Base-by-base conservation (phyloP, 2,329 filamentous ascomycete species). In the Beauveria australis region DNA sequence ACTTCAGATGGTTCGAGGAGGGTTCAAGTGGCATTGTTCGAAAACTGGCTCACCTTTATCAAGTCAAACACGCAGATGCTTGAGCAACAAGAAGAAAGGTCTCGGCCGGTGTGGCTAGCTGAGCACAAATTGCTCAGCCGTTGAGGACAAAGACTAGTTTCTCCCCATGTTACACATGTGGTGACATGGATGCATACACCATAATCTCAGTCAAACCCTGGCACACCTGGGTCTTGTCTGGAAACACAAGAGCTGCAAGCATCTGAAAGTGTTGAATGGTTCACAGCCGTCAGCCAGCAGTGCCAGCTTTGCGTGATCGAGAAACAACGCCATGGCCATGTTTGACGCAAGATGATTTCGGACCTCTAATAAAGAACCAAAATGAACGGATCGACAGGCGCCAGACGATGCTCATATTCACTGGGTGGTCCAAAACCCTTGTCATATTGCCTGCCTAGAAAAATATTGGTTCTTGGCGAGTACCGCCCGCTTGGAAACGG, bases 251-350 rank as follows among this genome's bases (percentile, higher is more conserved):
- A 37, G 33, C 0, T 37, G 33, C 33, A 37, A 37, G 33, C 33
- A 14, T 37, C 33, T 37, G 33, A 12, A 37, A 37, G 33, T 14
- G 33, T 37, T 14, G 33, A 37, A 37, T 37, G 33, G 33, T 37
- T 37, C 12, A 37, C 12, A 37, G 33, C 12, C 33, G 33, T 6
- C 33, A 37, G 33, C 33, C n/a, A 28, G 28, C 28, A 28, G 8
- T 28, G 8, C 28, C 8, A 24, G 37, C 16, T 14, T 19, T 48
- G 44, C 30, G 44, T 43, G 19, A 41, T 49, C 18, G 55, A 58
- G 55, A 58, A 43, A 58, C 46, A 43, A 24, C 55, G 55, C 46
- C 46, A 58, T 14, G 14, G 24, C 19, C 55, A 49, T 58, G 55
- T 51, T 49, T 58, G 55, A 58, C 46, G 44, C 55, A 58, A 19